Evolutionary conservation across 2,329 filamentous ascomycete genomes (phyloP).

Genomic region (Pseudogymnoascus verrucosus): DNA sequence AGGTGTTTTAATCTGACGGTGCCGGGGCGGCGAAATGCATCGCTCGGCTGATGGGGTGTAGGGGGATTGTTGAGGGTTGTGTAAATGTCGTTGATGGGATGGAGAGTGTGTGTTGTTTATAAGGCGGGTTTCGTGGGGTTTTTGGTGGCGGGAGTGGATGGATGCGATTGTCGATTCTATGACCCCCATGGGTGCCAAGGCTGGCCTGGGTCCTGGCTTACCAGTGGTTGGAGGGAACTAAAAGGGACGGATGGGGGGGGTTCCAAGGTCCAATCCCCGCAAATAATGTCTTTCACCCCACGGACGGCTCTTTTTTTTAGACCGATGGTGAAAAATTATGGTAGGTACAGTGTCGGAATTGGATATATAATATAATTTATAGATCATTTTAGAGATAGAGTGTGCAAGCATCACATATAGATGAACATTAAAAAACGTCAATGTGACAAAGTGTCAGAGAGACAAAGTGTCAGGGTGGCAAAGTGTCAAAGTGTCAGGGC

Average conservation of each 20-base stretch:
- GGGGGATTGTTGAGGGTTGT: not conserved
- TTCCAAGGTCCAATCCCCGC: slow-evolving; percentile 3
- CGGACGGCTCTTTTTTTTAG: not conserved
- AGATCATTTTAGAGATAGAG: not conserved
- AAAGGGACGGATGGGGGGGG: not conserved
- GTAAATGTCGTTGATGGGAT: not conserved
- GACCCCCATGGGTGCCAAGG: slow-evolving; percentile 6
- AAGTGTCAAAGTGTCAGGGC: not conserved
- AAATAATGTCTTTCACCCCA: not conserved
- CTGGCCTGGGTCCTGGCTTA: not conserved
- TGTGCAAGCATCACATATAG: not conserved
- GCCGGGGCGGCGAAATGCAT: slow-evolving; percentile 1
- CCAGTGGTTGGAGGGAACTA: not conserved
- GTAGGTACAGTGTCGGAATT: not conserved
- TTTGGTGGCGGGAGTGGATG: slow-evolving; percentile 6
- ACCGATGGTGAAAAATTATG: not conserved
- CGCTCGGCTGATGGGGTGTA: not conserved
- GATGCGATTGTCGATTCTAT: slow-evolving; percentile 7
- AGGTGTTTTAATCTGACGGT: slow-evolving; percentile 2
- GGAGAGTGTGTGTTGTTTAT: slow-evolving; percentile 4
- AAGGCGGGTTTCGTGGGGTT: slow-evolving; percentile 8
- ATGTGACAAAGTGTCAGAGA: not conserved
- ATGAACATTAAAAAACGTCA: not conserved
- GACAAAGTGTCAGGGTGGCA: not conserved
- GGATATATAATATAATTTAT: not conserved